Conservation (phyloP, 805 yeast genomes). For the Ogataea populi-albae region DNA sequence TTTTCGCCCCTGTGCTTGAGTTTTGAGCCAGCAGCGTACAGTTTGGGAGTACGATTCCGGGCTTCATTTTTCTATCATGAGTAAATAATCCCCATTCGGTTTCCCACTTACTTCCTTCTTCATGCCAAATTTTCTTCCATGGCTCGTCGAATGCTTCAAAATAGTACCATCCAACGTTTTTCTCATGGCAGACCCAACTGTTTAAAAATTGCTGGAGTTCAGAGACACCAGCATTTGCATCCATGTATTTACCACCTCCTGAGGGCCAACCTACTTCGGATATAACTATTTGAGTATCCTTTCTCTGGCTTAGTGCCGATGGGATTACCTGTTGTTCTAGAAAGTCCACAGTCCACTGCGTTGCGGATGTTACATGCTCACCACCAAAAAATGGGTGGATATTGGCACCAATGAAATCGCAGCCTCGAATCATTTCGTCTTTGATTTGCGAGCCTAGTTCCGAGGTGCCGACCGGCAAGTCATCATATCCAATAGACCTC, state of each 20-base stretch:
- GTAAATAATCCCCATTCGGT: conserved; percentile 70
- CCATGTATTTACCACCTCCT: conserved; percentile 48
- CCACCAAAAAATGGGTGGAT: conserved; percentile 72
- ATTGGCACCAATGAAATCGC: conserved; percentile 62
- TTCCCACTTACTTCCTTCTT: conserved; percentile 54
- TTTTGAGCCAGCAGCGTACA: conserved; percentile 24
- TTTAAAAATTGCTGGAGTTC: conserved; percentile 48
- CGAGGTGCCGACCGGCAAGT: conserved; percentile 59
- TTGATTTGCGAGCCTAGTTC: conserved; percentile 53
- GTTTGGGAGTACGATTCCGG: conserved; percentile 40
- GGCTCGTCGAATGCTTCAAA: conserved; percentile 75
- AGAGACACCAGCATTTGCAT: conserved; percentile 44
- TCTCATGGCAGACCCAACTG: conserved; percentile 48
- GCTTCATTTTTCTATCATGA: conserved; percentile 44
- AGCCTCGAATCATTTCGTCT: conserved; percentile 35
- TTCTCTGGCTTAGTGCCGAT: conserved; percentile 23
- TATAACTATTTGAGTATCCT: conserved; percentile 37
- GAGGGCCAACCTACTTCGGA: conserved; percentile 77
- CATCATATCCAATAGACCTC: conserved; percentile 31
- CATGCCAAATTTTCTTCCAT: conserved; percentile 57
- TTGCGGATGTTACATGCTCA: conserved; percentile 41
- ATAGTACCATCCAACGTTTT: conserved; percentile 50
- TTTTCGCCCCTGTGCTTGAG: conserved; percentile 2
- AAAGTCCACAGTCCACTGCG: conserved; percentile 52
- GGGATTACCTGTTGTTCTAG: conserved; percentile 44